These are phyloP conservation scores for Melaleuca alternifolia DNA, from an alignment of 345 rosid species.

Conservation along the genomic window DNA sequence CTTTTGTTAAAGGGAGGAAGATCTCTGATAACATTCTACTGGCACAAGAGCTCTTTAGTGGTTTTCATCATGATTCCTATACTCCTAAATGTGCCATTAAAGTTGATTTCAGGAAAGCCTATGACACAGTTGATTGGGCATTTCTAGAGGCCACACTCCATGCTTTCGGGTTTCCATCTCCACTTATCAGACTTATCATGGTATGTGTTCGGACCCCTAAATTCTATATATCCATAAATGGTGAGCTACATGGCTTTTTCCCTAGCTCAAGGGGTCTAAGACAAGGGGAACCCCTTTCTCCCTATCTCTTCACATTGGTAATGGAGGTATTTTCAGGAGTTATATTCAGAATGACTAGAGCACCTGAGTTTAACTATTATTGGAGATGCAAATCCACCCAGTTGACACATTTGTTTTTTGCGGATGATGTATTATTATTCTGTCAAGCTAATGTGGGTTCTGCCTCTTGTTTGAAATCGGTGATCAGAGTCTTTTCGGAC, in stretches of 20 bases:
- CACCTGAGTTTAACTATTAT: not conserved
- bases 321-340: not conserved
- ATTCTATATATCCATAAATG: not conserved
- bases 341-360: rapidly evolving
- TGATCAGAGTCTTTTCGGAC: too few species aligned
- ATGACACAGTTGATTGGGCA: not conserved
- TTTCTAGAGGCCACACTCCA: not conserved
- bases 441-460: not conserved
- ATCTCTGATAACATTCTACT: not conserved
- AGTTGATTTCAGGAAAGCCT: not conserved
- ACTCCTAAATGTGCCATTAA: not conserved
- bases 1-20: not conserved
- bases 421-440: not conserved
- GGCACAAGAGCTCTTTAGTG: not conserved
- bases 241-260: not conserved
- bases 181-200: not conserved
- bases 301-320: not conserved
- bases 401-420: not conserved
- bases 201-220: not conserved
- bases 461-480: too few species aligned
- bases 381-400: not conserved
- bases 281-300: not conserved
- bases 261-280: not conserved
- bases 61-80: too few species aligned
- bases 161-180: not conserved